These are phyloP conservation scores for Diaporthe sp. DNA, from an alignment of 2,329 filamentous ascomycete genomes.

Conservation along the genomic window DNA sequence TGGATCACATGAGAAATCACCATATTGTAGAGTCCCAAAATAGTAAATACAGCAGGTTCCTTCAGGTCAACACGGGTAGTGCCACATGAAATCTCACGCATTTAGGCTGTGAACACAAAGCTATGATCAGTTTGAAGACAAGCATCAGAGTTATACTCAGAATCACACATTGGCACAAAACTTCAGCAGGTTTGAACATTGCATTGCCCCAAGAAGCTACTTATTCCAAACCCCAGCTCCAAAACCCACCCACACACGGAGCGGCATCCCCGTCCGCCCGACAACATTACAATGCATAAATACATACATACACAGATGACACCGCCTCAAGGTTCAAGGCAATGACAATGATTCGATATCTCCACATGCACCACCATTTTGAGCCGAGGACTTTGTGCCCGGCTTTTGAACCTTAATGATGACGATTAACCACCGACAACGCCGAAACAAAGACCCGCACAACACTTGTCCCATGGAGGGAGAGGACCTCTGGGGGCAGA, in stretches of 20 bases:
- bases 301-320: neutral
- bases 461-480: neutral
- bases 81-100: neutral
- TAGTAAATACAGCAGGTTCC: too few species aligned
- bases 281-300: neutral
- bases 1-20: too few species aligned
- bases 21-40: too few species aligned
- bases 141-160: too few species aligned
- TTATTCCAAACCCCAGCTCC: neutral
- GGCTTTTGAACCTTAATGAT: neutral
- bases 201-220: neutral
- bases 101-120: neutral
- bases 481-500: neutral
- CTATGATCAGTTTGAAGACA: neutral
- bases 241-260: neutral
- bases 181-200: neutral
- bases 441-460: neutral
- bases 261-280: neutral
- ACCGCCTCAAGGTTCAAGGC: neutral
- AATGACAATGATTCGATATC: neutral
- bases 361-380: neutral
- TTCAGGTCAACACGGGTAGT: too few species aligned
- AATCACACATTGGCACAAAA: neutral
- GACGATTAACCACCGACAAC: neutral
- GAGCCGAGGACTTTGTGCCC: neutral